Evolutionary conservation across 805 yeast genomes (phyloP), one percentile per base, ranked within the genome.

Genomic region (Wickerhamomyces tratensis): DNA sequence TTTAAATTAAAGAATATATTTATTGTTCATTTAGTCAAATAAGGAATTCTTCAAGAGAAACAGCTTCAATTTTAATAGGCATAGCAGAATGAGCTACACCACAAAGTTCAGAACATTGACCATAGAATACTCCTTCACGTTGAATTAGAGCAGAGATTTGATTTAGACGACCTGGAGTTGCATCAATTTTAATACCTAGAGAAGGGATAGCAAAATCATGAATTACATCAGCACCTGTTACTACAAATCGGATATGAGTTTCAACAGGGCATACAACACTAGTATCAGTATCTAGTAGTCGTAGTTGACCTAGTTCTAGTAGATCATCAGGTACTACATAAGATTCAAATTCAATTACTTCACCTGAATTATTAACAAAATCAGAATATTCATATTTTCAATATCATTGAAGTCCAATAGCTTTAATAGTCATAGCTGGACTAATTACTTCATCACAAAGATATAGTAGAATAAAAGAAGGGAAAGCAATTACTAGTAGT

Each of bases 21-120:
- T 20, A 20, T 27, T 27, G 30, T 27, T 27, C 30, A 10, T 27
- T 27, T 27, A 27, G 30, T 27, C 30, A 27, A 4, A 2, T 27
- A 27, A 27, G 7, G 5, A 27, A 27, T 7, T 27, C 10, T 4
- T 7, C 7, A 8, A 27, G 30, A 27, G 10, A 8, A 27, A 53
- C 57, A 29, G 52, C 54, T 43, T 53, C 56, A 26, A 53, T 41
- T 37, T 48, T 53, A 41, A 54, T 54, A 46, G 57, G 57, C 57
- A 53, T 52, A 40, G 46, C 51, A 25, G 46, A 42, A 42, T 52
- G 56, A 44, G 46, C 50, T 40, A 51, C 53, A 33, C 57, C 57
- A 53, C 57, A 53, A 45, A 53, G 45, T 45, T 53, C 57, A 33
- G 49, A 42, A 54, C 56, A 54, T 51, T 48, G 53, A 35, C 58